Evolutionary conservation across 2,329 filamentous ascomycete genomes (phyloP).

Genomic region (Colletotrichum salicis): DNA sequence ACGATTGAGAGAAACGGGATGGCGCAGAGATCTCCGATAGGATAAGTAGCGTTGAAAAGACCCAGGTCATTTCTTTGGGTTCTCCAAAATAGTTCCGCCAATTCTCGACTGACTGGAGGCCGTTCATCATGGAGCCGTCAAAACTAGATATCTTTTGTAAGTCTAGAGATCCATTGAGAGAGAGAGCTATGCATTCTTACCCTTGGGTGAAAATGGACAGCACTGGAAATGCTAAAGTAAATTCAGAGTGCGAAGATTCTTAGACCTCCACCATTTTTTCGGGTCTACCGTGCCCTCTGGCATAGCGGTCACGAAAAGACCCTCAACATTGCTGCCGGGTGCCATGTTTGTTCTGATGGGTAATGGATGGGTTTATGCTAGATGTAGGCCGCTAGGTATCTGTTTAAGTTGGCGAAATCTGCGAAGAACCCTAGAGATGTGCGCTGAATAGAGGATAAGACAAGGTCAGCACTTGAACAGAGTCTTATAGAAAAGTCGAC

Average conservation of each 20-base stretch:
- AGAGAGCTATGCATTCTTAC: background rate
- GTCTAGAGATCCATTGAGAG: too few species aligned
- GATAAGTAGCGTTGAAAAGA: conserved; percentile 49
- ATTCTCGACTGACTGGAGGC: conserved; percentile 52
- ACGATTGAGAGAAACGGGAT: conserved; percentile 48
- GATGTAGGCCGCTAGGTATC: too few species aligned
- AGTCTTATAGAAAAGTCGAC: background rate
- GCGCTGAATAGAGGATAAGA: too few species aligned
- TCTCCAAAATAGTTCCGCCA: conserved; percentile 54
- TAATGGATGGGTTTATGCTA: too few species aligned
- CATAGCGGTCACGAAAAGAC: background rate
- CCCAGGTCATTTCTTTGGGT: conserved; percentile 49
- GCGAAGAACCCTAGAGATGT: too few species aligned
- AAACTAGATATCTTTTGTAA: background rate
- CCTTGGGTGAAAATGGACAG: background rate
- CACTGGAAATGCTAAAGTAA: background rate
- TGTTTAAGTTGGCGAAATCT: too few species aligned
- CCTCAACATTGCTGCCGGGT: background rate
- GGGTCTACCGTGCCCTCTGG: background rate
- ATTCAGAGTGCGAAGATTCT: background rate
- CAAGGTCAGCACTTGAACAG: too few species aligned
- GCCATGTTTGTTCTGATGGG: background rate
- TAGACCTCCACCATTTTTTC: background rate
- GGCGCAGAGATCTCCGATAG: conserved; percentile 50
- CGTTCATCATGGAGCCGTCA: conserved; percentile 55